Evolutionary conservation across 2,329 filamentous ascomycete genomes (phyloP).

Genomic region (Colletotrichum sp.): DNA sequence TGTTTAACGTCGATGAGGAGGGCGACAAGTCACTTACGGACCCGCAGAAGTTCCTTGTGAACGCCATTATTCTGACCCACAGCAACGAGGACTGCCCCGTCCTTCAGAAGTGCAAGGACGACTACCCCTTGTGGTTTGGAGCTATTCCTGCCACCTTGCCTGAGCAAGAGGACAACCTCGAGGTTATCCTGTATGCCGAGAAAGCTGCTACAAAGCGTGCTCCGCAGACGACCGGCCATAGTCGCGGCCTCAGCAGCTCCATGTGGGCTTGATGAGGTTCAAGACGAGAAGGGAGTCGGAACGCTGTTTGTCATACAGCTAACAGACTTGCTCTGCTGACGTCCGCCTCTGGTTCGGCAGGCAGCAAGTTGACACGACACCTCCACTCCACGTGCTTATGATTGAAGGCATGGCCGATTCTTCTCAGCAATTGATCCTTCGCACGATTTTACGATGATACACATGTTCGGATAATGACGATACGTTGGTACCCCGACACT

Average conservation of each 20-base stretch:
- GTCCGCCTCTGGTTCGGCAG: background rate
- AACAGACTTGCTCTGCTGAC: background rate
- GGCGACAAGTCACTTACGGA: background rate
- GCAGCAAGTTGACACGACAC: background rate
- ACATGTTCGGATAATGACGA: background rate
- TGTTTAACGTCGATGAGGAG: background rate
- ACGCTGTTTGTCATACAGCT: background rate
- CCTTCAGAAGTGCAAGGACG: background rate
- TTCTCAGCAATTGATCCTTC: background rate
- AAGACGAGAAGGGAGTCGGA: background rate
- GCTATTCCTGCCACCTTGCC: background rate
- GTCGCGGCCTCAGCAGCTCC: background rate
- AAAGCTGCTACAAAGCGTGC: background rate
- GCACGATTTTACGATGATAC: background rate
- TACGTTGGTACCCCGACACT: background rate
- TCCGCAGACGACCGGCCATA: background rate
- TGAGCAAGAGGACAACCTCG: background rate
- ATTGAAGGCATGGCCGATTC: background rate
- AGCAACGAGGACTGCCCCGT: slow-evolving; percentile 3
- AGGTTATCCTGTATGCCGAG: background rate
- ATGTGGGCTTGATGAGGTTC: background rate
- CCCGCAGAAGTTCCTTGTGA: slow-evolving; percentile 1
- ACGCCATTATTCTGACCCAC: slow-evolving; percentile 1
- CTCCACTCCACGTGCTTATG: background rate
- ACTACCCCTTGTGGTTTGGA: slow-evolving; percentile 3